Base-by-base conservation (phyloP, 2,329 filamentous ascomycete genomes). In the Nannizziopsis barbatae region DNA sequence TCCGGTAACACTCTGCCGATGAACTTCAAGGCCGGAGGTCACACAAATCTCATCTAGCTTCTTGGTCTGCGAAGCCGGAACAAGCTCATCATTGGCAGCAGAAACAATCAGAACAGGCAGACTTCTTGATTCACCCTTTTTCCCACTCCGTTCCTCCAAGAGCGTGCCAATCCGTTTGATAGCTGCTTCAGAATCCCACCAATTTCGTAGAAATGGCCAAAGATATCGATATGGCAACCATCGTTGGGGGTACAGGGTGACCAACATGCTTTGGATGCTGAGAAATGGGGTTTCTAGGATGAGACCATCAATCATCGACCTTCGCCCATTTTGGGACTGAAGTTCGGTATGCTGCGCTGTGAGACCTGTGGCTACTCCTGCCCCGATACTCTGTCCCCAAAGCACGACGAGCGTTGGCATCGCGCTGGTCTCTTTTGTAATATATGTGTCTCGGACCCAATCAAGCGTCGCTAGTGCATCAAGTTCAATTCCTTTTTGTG, bases 191-290 rank as follows among this genome's bases (percentile, higher is more conserved):
- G 65, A 72, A 53, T 76, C 71, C 74, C 75, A 77, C 39, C 66
- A 66, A 49, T 71, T 88, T 55, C 83, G 73, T 9, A 89, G 70
- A 58, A 89, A 88, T 0, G 81, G 82, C 71, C 79, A 79, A 0
- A 90, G 71, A 60, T 89, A 80, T 41, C 76, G 75, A 61, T 90
- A 90, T 0, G 85, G 85, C 5, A 89, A 68, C 83, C 84, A 89
- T 56, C 77, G 84, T 56, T 88, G 83, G 1, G 84, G 84, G 58
- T 89, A 90, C 2, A 90, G 63, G 1, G 77, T 79, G 37, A 76
- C 67, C 5, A 90, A 70, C 83, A 90, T 87, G 14, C 75, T 76
- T 50, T 75, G 73, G 48, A 86, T 75, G 38, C 79, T 84, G 0
- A 81, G 75, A 53, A 88, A 88, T 0, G 85, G 84, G 0, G 85